Conservation (phyloP, 306 rosid genomes). For the Senna tora region DNA sequence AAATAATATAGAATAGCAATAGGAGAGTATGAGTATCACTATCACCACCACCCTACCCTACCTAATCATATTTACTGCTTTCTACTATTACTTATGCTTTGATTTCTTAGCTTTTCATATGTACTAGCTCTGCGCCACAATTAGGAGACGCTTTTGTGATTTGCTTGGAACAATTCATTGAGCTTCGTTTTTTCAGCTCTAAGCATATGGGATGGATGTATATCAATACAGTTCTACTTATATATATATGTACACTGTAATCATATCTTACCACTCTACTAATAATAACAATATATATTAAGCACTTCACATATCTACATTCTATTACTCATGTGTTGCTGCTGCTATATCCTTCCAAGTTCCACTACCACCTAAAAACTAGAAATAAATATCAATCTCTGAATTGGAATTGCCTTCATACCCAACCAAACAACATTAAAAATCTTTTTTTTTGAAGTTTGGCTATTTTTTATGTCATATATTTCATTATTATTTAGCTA, state of each 20-base stretch:
- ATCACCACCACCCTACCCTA: too few relatives aligned
- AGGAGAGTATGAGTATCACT: too few relatives aligned
- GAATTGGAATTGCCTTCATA: neutral
- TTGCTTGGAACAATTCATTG: conserved; percentile 53
- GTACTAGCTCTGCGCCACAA: neutral
- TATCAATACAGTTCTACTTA: too few relatives aligned
- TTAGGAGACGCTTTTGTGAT: conserved; percentile 75
- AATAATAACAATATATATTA: neutral
- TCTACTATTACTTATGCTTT: neutral
- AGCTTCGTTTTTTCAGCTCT: conserved; percentile 65
- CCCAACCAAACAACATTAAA: neutral
- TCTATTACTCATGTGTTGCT: neutral
- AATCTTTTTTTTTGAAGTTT: too few relatives aligned
- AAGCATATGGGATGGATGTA: conserved; percentile 26
- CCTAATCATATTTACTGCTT: too few relatives aligned
- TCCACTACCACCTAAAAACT: too few relatives aligned
- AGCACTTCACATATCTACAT: neutral
- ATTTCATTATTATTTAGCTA: too few relatives aligned
- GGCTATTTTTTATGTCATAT: too few relatives aligned
- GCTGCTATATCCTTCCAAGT: too few relatives aligned
- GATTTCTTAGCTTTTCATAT: neutral
- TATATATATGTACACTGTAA: too few relatives aligned
- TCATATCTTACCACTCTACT: too few relatives aligned
- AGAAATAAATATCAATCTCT: neutral
- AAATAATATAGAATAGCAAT: conserved; percentile 37